These are phyloP conservation scores for Naganishia sp. DNA, from an alignment of 1,284 basidiomycete species.

Conservation along the genomic window DNA sequence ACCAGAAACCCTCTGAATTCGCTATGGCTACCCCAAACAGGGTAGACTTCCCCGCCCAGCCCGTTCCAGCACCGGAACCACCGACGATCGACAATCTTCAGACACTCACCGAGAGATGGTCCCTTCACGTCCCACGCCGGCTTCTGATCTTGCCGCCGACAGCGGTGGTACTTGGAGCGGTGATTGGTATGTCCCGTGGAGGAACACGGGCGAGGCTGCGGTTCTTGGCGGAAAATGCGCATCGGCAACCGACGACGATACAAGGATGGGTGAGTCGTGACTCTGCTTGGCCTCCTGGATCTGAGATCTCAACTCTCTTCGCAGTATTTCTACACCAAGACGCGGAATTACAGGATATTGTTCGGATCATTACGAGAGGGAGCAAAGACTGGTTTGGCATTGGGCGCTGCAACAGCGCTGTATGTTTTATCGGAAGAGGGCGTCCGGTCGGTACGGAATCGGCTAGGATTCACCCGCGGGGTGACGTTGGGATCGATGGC, in stretches of 20 bases:
- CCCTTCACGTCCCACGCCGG: constrained; percentile 42
- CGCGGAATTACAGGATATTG: constrained; percentile 52
- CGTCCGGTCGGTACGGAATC: constrained; percentile 36
- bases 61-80: neutral
- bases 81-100: neutral
- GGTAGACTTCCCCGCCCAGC: constrained; percentile 6
- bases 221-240: constrained; percentile 54
- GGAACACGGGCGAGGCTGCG: constrained; percentile 46
- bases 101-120: constrained; percentile 12
- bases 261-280: constrained; percentile 50
- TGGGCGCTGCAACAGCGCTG: constrained; percentile 42
- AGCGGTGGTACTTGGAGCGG: constrained; percentile 45
- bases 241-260: constrained; percentile 50
- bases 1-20: too few species aligned
- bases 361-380: constrained; percentile 44
- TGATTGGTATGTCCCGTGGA: constrained; percentile 49
- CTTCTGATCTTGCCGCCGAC: constrained; percentile 46
- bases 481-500: constrained; percentile 30
- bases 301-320: neutral
- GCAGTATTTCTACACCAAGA: constrained; percentile 55
- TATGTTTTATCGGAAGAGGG: constrained; percentile 49
- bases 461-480: constrained; percentile 27
- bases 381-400: constrained; percentile 41
- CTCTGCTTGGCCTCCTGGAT: neutral
- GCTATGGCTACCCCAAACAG: neutral